Evolutionary conservation across 441 rosid species (phyloP), one percentile per base, ranked within the genome.

Genomic region (Pelargonium cotyledonis): DNA sequence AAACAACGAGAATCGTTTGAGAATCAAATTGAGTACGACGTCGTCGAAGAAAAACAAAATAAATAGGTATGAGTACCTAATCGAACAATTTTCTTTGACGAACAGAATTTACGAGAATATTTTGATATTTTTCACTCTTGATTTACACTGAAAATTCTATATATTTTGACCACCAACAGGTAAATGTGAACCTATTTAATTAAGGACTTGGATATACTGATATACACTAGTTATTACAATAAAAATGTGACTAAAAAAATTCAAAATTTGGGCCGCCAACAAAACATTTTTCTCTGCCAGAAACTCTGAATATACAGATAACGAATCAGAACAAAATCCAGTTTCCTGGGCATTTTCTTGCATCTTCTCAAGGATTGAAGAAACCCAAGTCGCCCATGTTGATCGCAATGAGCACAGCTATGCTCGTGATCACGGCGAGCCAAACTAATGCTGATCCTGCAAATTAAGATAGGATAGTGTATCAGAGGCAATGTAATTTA

Each of bases 381-480:
- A 89, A 82, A 83, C 88, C 78, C 67, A 96, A 83, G 73, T 85
- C 88, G 23, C 84, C 83, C 76, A 85, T 77, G 75, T 74, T 91
- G 64, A 89, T 44, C 78, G 98, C 90, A 78, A 87, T 84, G 58
- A 93, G 79, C 73, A 85, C 89, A 43, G 81, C 76, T 72, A 86
- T 77, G 82, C 88, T 85, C 14, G 98, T 86, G 35, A 91, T 67
- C 68, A 83, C 86, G 14, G 93, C 80, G 68, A 91, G 77, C 93
- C 96, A 87, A 44, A 89, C 40, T 68, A 93, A 72, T 31, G 77
- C 79, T 65, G 93, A 83, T 71, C 95, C 95, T 93, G 98, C 80
- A 69, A 76, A 4, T 53, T 9, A 8, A 40, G 49, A 68, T 1
- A 19, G 12, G 8, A 43, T 21, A 0, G 23, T 7, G 38, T 31